Evolutionary conservation across 2,329 filamentous ascomycete species (phyloP).

Genomic region (Hypoxylon sp.): DNA sequence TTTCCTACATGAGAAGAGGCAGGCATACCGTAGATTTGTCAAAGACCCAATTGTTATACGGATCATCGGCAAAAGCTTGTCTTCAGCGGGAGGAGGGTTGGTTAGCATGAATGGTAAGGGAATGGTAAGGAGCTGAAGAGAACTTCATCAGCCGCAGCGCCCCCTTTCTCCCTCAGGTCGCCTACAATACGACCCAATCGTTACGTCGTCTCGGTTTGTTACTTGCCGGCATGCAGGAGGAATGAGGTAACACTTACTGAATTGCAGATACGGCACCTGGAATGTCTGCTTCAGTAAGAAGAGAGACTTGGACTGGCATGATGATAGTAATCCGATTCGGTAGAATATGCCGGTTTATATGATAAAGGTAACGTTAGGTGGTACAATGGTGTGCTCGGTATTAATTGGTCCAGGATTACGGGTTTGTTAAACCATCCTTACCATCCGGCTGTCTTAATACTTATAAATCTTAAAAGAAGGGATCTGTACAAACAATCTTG

Average conservation of each 20-base stretch:
- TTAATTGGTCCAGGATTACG: conserved; percentile 21
- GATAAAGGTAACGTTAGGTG: conserved; percentile 29
- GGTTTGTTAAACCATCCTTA: conserved; percentile 19
- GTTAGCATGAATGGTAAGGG: conserved; percentile 44
- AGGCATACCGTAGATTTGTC: conserved; percentile 51
- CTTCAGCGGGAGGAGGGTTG: conserved; percentile 34
- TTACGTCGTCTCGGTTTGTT: conserved; percentile 24
- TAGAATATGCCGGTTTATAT: conserved; percentile 37
- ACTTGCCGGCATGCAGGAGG: conserved; percentile 32
- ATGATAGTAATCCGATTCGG: conserved; percentile 38
- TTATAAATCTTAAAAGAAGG: neutral
- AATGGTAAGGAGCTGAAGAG: conserved; percentile 30
- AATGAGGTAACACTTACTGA: conserved; percentile 49
- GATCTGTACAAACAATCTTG: neutral
- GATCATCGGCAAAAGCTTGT: conserved; percentile 54
- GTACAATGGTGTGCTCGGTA: conserved; percentile 30
- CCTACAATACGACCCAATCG: conserved; percentile 15
- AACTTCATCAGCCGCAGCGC: conserved; percentile 32
- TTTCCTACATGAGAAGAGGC: conserved; percentile 4
- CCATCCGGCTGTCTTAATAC: neutral
- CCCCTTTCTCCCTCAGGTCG: conserved; percentile 12
- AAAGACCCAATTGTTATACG: conserved; percentile 56
- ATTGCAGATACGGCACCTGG: conserved; percentile 53
- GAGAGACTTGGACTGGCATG: conserved; percentile 51
- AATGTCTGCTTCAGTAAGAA: conserved; percentile 52